These are phyloP conservation scores for Kitagawia praeruptora DNA, from an alignment of 129 eudicot genomes.

Conservation along the genomic window DNA sequence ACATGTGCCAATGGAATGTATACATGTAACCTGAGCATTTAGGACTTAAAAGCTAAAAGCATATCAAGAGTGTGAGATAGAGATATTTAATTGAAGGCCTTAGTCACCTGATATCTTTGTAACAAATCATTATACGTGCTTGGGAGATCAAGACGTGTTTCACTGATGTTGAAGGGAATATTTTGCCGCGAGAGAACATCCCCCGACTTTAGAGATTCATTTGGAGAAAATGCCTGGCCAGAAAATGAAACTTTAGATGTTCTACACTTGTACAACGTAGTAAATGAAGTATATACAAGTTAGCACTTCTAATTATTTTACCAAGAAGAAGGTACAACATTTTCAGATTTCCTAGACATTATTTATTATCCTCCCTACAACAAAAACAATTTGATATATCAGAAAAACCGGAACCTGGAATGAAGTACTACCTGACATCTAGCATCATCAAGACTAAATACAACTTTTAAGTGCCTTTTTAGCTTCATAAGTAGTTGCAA, in stretches of 20 bases:
- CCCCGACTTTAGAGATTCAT: conserved; percentile 70
- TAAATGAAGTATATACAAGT: not conserved
- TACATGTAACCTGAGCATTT: not conserved
- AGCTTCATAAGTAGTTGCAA: conserved; percentile 83
- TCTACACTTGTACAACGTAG: not conserved
- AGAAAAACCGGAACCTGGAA: not conserved
- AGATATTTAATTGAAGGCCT: not conserved
- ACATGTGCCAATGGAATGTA: not conserved
- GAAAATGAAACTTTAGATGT: conserved; percentile 1
- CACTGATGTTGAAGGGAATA: conserved; percentile 59
- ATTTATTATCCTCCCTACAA: not conserved
- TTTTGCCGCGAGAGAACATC: conserved; percentile 67
- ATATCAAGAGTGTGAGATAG: not conserved
- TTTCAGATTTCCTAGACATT: not conserved
- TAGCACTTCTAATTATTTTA: not conserved
- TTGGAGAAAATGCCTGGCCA: conserved; percentile 77
- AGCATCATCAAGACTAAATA: conserved; percentile 74
- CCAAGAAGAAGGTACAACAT: not conserved
- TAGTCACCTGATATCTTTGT: conserved; percentile 83
- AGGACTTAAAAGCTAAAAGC: not conserved
- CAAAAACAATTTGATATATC: not conserved
- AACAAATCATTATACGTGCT: conserved; percentile 51
- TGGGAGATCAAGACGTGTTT: conserved; percentile 43
- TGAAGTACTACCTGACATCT: conserved; percentile 68
- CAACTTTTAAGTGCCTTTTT: conserved; percentile 86